These are phyloP conservation scores for Ceratopteris richardii DNA, from an alignment of 75 land plant species.

Conservation along the genomic window DNA sequence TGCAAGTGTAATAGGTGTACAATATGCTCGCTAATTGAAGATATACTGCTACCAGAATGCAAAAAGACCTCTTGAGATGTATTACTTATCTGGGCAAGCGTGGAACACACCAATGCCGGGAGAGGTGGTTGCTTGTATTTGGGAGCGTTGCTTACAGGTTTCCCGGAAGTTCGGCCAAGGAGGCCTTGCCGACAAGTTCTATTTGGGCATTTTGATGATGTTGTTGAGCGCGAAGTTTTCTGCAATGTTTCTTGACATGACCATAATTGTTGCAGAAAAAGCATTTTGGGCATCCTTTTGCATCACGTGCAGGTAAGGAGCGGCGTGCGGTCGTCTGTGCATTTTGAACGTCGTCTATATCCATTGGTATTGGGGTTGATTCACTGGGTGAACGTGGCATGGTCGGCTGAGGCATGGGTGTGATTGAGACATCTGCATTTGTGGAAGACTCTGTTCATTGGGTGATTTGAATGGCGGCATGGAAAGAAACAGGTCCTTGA, in stretches of 20 bases:
- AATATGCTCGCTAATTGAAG: neutral
- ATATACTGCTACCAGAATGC: neutral
- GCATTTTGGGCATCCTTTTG: neutral
- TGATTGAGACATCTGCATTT: neutral
- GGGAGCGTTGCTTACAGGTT: neutral
- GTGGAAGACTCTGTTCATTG: neutral
- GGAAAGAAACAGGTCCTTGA: neutral
- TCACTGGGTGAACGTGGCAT: neutral
- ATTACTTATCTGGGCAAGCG: neutral
- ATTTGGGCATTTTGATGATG: neutral
- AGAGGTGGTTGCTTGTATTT: neutral
- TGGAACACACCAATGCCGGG: neutral
- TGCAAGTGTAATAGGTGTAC: neutral
- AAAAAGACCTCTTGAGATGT: neutral
- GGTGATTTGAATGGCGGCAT: neutral
- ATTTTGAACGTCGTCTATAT: slow-evolving; percentile 1
- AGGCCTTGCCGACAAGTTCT: neutral
- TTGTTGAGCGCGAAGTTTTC: neutral
- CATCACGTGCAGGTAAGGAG: neutral
- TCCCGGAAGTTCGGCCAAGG: neutral
- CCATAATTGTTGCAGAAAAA: slow-evolving; percentile 3
- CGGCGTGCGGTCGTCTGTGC: neutral
- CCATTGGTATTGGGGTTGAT: neutral
- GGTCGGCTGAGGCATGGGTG: neutral
- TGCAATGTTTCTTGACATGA: neutral